Conservation (phyloP, 345 rosid species). For the Dipteronia sinensis region DNA sequence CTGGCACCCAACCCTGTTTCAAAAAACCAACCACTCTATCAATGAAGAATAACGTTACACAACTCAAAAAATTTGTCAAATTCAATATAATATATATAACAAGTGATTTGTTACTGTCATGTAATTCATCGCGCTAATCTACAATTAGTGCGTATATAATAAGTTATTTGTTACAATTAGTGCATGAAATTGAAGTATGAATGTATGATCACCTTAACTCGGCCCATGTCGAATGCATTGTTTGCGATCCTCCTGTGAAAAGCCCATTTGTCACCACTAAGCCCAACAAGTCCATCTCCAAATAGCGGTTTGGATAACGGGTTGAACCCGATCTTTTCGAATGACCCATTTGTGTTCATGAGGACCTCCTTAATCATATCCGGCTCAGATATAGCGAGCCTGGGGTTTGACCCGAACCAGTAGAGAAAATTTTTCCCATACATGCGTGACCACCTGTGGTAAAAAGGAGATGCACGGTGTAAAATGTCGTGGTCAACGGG, state of each 20-base stretch:
- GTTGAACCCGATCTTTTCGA: constrained; percentile 39
- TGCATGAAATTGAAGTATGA: too few relatives aligned
- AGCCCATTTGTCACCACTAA: constrained; percentile 69
- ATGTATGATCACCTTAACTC: constrained; percentile 61
- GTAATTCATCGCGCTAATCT: too few relatives aligned
- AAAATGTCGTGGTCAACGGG: constrained; percentile 42
- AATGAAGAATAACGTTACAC: too few relatives aligned
- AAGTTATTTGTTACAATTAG: too few relatives aligned
- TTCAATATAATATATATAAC: too few relatives aligned
- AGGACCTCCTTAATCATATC: constrained; percentile 62
- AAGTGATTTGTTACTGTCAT: too few relatives aligned
- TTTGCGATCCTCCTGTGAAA: constrained; percentile 60
- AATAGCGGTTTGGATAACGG: constrained; percentile 64
- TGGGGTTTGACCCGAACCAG: constrained; percentile 79
- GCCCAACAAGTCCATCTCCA: constrained; percentile 69
- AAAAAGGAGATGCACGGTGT: constrained; percentile 55
- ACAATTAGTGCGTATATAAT: too few relatives aligned
- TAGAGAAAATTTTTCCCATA: constrained; percentile 37
- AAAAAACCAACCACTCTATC: too few relatives aligned
- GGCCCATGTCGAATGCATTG: constrained; percentile 67
- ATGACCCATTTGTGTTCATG: constrained; percentile 42
- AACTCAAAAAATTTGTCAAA: too few relatives aligned
- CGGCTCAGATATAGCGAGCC: constrained; percentile 64
- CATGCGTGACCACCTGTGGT: constrained; percentile 53
- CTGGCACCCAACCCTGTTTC: constrained; percentile 65